phyloP scores from a whole-genome alignment of 2,329 filamentous ascomycete genomes.

The Ustulina deusta region DNA sequence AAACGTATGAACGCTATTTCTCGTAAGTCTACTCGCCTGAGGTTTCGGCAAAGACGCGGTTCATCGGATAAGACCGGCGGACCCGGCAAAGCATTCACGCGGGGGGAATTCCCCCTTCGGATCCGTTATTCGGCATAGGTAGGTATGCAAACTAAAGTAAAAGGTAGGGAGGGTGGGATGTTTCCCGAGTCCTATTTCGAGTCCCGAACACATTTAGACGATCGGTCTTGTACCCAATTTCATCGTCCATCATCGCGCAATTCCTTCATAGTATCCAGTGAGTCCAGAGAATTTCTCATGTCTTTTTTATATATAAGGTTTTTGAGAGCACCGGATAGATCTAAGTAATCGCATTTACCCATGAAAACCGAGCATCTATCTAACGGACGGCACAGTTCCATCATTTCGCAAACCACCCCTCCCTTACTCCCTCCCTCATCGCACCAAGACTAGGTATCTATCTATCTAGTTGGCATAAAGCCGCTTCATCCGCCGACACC shows the following conservation, averaged over 20 bases:
- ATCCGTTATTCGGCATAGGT: slow-evolving; percentile 47
- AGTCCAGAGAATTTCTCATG: neutral
- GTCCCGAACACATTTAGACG: neutral
- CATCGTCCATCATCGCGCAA: neutral
- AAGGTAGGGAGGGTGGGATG: neutral
- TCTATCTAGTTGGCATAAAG: neutral
- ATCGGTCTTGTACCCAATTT: neutral
- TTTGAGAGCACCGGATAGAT: neutral
- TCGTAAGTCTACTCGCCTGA: neutral
- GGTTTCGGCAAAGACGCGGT: slow-evolving; percentile 22
- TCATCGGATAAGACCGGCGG: slow-evolving; percentile 36
- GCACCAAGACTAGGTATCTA: neutral
- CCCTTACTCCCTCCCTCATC: too few relatives aligned
- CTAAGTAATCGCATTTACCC: slow-evolving; percentile 1
- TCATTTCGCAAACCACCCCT: neutral
- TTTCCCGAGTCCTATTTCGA: neutral
- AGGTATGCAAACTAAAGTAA: slow-evolving; percentile 18
- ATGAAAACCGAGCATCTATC: neutral
- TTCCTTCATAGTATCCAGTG: neutral
- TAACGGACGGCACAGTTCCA: neutral
- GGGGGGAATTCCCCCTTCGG: slow-evolving; percentile 41
- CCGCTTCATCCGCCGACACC: neutral
- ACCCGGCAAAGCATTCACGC: slow-evolving; percentile 37
- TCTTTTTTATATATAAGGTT: neutral
- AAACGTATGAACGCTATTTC: neutral